Conservation (phyloP, 441 rosid species). For the Metrosideros polymorpha region DNA sequence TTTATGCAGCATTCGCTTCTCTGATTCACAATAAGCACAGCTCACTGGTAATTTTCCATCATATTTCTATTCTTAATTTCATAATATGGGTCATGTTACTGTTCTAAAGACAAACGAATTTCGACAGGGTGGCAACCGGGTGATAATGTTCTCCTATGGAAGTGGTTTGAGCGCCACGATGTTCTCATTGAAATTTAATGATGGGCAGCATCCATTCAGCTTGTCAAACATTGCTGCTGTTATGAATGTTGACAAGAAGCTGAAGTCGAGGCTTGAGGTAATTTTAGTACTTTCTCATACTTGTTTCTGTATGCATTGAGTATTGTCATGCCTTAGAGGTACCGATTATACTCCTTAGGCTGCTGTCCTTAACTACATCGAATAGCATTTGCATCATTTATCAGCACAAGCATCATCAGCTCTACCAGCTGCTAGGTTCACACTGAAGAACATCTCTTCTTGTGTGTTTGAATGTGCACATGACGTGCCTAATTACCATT, state of each 20-base stretch:
- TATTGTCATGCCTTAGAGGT: not conserved
- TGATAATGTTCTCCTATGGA: slow-evolving; percentile 86
- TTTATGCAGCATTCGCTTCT: slow-evolving; percentile 92
- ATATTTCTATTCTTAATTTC: not conserved
- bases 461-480: not conserved
- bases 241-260: slow-evolving; percentile 61
- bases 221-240: slow-evolving; percentile 64
- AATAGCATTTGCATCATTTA: not conserved
- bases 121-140: slow-evolving; percentile 65
- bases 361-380: not conserved
- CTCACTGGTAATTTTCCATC: slow-evolving; percentile 49
- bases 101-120: not conserved
- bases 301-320: not conserved
- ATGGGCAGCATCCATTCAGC: slow-evolving; percentile 60
- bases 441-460: not conserved
- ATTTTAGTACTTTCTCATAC: not conserved
- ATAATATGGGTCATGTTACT: not conserved
- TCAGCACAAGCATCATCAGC: not conserved
- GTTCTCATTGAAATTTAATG: slow-evolving; percentile 68
- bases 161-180: slow-evolving; percentile 88
- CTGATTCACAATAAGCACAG: slow-evolving; percentile 69
- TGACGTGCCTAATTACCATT: not conserved
- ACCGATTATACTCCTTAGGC: not conserved
- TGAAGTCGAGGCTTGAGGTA: slow-evolving; percentile 95
- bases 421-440: not conserved